Evolutionary conservation across 2,329 filamentous ascomycete species (phyloP).

Genomic region (Bipolaris bicolor): DNA sequence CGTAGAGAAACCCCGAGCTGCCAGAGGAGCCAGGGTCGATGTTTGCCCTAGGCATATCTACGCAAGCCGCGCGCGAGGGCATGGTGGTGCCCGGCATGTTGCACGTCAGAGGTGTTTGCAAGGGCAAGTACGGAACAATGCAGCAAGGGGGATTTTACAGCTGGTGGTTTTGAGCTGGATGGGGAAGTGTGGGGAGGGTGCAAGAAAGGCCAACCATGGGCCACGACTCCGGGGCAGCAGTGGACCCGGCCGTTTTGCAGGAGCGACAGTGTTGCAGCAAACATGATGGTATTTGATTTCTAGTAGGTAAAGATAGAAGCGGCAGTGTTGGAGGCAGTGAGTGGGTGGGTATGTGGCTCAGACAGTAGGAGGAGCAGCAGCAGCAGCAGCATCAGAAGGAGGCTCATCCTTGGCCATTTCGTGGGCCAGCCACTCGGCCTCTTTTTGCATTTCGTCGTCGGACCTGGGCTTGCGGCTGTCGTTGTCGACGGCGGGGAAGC

Average conservation of each 20-base stretch:
- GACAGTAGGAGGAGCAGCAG: too few species aligned
- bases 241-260: background rate
- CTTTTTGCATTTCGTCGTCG: conserved; percentile 74
- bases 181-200: too few species aligned
- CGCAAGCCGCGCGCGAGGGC: background rate
- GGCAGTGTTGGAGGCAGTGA: background rate
- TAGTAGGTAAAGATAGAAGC: background rate
- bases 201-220: too few species aligned
- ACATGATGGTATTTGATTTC: background rate
- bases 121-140: background rate
- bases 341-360: background rate
- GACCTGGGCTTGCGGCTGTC: conserved; percentile 68
- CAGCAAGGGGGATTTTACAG: background rate
- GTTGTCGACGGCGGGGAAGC: conserved; percentile 73
- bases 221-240: background rate
- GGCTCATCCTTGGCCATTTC: conserved; percentile 57
- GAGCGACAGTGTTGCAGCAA: background rate
- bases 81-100: background rate
- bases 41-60: too few species aligned
- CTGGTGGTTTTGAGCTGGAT: background rate
- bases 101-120: background rate
- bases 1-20: conserved; percentile 4
- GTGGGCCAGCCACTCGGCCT: background rate
- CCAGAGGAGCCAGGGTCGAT: background rate
- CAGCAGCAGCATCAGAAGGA: background rate